Conservation (phyloP, 345 rosid species). For the thale cress (Arabidopsis thaliana) region DNA sequence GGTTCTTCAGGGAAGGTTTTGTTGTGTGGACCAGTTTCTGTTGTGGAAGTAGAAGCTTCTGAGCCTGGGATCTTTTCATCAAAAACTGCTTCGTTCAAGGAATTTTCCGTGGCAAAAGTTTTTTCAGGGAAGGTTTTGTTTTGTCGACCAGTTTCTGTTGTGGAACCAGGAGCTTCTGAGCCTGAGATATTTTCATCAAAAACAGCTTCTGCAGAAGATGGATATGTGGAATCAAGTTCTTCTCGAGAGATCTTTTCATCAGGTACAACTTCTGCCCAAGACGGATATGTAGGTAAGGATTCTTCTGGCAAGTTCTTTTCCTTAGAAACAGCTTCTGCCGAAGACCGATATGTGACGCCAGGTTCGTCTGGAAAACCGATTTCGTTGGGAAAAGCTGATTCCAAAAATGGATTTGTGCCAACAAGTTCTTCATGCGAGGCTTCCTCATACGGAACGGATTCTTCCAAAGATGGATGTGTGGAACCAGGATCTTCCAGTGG, state of each 20-base stretch:
- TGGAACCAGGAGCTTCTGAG: conserved; percentile 22
- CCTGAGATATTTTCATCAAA: conserved; percentile 15
- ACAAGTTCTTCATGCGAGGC: conserved; percentile 28
- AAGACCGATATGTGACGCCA: conserved; percentile 1
- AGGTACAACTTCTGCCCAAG: conserved; percentile 32
- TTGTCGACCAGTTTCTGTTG: conserved; percentile 12
- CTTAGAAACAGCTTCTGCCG: conserved; percentile 6
- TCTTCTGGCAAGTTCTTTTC: conserved; percentile 31
- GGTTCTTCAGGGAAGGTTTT: conserved; percentile 17
- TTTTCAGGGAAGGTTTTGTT: conserved; percentile 14
- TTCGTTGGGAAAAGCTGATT: conserved; percentile 16
- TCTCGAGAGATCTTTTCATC: conserved; percentile 17
- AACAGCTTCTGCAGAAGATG: conserved; percentile 17
- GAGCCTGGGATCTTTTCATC: conserved; percentile 22
- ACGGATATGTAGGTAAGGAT: conserved; percentile 23
- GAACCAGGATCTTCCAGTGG: conserved; percentile 19
- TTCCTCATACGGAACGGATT: conserved; percentile 8
- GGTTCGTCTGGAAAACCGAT: conserved; percentile 3
- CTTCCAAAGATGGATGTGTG: conserved; percentile 25
- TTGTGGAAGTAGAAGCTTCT: conserved; percentile 16
- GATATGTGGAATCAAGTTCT: conserved; percentile 21
- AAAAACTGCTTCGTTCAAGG: conserved; percentile 5
- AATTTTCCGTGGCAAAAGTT: conserved; percentile 8
- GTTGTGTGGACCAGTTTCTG: conserved; percentile 17
- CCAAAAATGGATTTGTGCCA: conserved; percentile 31